Evolutionary conservation across 345 rosid species (phyloP), one percentile per base, ranked within the genome.

Genomic region (Erodium maritimum): DNA sequence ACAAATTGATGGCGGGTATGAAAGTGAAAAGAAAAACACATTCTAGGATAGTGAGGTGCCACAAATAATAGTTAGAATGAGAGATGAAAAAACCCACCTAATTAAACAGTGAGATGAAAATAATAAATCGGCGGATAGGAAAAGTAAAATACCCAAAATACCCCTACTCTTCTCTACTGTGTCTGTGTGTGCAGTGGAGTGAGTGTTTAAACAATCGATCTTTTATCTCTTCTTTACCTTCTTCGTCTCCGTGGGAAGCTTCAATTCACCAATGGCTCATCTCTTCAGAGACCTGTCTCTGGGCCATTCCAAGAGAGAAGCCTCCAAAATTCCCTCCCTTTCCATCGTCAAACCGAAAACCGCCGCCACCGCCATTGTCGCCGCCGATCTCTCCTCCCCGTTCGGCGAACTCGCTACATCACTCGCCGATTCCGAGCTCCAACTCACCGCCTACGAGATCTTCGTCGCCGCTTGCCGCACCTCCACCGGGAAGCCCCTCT

Each of bases 211-310:
- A 21, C 45, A 50, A 56, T 61, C 57, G 55, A 56, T 60, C 62
- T 17, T 60, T 33, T 61, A n/a, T 42, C 61, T 23, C 33, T 29
- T 17, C 42, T 24, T 55, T 18, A 52, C 56, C 54, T 19, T 59
- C 65, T 19, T 70, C 45, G 68, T 58, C 57, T 45, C 25, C 21
- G 67, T 61, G 50, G 46, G 67, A 19, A 50, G 20, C 13, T 8
- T 0, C 10, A 11, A 42, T 56, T 52, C 74, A 13, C 24, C 73
- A 68, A 88, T 91, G 98, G 91, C 96, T 78, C 90, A 88, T 53
- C 88, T 91, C 60, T 91, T 91, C 76, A 81, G 96, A 70, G 98
- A 91, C 68, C 87, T 91, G 42, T 88, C 98, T 17, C 75, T 88
- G 57, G 94, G 94, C 59, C 82, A 86, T 19, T 91, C 98, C 37